phyloP scores from a whole-genome alignment of 2,329 filamentous ascomycete genomes.

The Fonsecaea pugnacius region DNA sequence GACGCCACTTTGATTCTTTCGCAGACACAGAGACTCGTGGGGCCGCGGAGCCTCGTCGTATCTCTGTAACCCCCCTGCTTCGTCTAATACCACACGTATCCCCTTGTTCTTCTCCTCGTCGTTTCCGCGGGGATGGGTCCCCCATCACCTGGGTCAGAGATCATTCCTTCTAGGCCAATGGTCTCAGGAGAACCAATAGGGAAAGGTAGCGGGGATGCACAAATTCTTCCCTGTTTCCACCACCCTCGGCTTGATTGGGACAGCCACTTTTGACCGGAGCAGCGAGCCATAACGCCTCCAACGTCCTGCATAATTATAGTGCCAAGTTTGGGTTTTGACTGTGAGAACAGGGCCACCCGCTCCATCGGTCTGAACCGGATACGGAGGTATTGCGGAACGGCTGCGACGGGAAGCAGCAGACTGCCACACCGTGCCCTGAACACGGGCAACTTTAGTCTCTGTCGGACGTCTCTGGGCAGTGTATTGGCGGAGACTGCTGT shows the following conservation, averaged over 20 bases:
- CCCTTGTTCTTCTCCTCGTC: not conserved
- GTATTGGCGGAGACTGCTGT: not conserved
- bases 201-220: not conserved
- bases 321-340: not conserved
- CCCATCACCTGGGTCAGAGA: not conserved
- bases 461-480: not conserved
- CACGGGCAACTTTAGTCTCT: not conserved
- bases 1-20: constrained; percentile 9
- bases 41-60: constrained; percentile 26
- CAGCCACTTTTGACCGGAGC: not conserved
- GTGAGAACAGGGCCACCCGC: not conserved
- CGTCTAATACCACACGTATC: not conserved
- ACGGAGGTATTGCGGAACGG: not conserved
- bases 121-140: not conserved
- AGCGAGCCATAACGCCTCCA: not conserved
- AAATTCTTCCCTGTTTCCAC: not conserved
- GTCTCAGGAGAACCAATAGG: not conserved
- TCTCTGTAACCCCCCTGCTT: too few relatives aligned
- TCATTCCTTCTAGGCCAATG: not conserved
- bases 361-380: not conserved
- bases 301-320: not conserved
- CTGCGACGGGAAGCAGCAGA: not conserved
- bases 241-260: not conserved
- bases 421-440: not conserved
- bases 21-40: constrained; percentile 7